Conservation (phyloP, 345 rosid genomes). For the Rhodamnia argentea region DNA sequence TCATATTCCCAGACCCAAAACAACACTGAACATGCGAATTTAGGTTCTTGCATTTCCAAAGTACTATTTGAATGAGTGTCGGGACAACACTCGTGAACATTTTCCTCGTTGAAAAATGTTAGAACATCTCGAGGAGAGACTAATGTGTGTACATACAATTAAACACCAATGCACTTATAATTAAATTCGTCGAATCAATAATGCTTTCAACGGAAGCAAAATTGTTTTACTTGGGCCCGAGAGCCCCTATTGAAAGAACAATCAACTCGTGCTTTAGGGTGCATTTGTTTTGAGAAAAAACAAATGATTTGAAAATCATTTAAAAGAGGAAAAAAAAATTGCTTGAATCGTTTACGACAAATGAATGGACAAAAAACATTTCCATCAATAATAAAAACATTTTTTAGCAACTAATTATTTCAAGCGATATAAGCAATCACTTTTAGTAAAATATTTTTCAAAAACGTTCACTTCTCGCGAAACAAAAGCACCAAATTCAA, state of each 20-base stretch:
- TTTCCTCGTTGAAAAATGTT: background rate
- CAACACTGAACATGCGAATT: background rate
- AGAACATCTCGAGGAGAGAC: background rate
- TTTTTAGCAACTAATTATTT: no score
- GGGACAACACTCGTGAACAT: background rate
- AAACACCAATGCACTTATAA: background rate
- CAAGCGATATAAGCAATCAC: no score
- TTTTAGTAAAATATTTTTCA: no score
- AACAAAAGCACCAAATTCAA: no score
- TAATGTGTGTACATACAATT: background rate
- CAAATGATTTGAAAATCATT: background rate
- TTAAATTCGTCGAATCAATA: background rate
- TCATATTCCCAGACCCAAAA: background rate
- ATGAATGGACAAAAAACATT: no score
- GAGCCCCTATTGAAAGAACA: background rate
- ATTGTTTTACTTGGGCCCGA: background rate
- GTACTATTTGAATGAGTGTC: background rate
- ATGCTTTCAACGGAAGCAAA: background rate
- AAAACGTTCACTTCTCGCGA: no score
- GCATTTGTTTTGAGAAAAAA: background rate
- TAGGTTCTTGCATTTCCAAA: background rate
- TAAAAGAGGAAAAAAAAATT: background rate
- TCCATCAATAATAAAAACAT: no score
- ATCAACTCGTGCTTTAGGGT: background rate
- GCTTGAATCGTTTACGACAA: background rate